Percentiles rank a stretch among this genome's conserved stretches.
Conservation (phyloP, 495 filamentous ascomycete genomes). For the Tirmania nivea region DNA sequence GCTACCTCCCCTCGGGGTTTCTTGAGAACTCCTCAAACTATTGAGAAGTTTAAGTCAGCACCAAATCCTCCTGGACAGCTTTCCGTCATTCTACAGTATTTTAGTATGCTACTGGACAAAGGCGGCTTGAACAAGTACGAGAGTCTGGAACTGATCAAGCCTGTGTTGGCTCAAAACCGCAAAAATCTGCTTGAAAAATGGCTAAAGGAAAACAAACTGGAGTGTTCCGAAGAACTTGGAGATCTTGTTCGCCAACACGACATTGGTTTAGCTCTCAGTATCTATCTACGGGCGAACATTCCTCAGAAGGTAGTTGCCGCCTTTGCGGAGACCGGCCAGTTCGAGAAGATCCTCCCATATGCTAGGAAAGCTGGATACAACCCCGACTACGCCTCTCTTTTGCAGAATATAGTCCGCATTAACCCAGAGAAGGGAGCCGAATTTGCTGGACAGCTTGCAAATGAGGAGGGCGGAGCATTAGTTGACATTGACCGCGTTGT, state of each 20-base stretch:
- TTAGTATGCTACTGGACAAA: constrained; percentile 91
- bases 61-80: constrained; percentile 53
- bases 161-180: constrained; percentile 76
- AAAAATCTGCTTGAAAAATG: constrained; percentile 97
- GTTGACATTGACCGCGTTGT: constrained; percentile 89
- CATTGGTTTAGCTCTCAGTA: constrained; percentile 54
- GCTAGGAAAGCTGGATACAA: constrained; percentile 60
- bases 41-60: constrained; percentile 78
- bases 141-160: constrained; percentile 77
- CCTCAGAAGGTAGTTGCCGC: constrained; percentile 84
- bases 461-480: constrained; percentile 59
- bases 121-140: constrained; percentile 78
- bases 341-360: constrained; percentile 87
- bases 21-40: constrained; percentile 77
- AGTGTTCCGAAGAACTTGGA: constrained; percentile 85
- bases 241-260: constrained; percentile 85
- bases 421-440: constrained; percentile 90
- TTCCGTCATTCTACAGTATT: constrained; percentile 90
- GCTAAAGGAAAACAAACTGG: constrained; percentile 84
- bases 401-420: constrained; percentile 77
- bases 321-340: constrained; percentile 86
- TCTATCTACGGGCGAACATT: constrained; percentile 73
- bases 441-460: constrained; percentile 73
- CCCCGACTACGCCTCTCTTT: constrained; percentile 73
- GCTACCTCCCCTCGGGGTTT: constrained; percentile 94